These are phyloP conservation scores for Leucaena leucocephala DNA, from an alignment of 306 rosid species.

Conservation along the genomic window DNA sequence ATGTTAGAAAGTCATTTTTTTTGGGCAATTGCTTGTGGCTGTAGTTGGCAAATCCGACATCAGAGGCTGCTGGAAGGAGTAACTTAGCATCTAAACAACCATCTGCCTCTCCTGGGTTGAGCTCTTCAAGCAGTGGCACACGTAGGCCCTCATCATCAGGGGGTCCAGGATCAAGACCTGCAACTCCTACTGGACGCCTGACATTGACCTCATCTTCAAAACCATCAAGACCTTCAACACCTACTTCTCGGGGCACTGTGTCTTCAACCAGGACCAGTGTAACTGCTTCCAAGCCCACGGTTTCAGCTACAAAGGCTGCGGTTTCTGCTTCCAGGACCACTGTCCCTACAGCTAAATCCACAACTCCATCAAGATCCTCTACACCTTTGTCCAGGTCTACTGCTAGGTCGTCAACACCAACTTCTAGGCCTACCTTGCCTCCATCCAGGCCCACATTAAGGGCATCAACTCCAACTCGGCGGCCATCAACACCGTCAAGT, in stretches of 20 bases:
- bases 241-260: slow-evolving; percentile 73
- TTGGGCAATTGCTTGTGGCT: slow-evolving; percentile 43
- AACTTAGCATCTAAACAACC: slow-evolving; percentile 66
- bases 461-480: slow-evolving; percentile 87
- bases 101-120: slow-evolving; percentile 72
- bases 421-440: slow-evolving; percentile 75
- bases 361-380: slow-evolving; percentile 74
- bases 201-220: slow-evolving; percentile 61
- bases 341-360: slow-evolving; percentile 55
- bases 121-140: slow-evolving; percentile 66
- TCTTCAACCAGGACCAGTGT: slow-evolving; percentile 53
- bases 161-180: slow-evolving; percentile 85
- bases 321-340: slow-evolving; percentile 48
- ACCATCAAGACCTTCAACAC: slow-evolving; percentile 86
- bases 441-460: slow-evolving; percentile 70
- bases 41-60: slow-evolving; percentile 77
- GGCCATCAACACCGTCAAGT: slow-evolving; percentile 70
- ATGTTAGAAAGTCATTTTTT: slow-evolving; percentile 31
- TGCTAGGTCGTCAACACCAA: slow-evolving; percentile 85
- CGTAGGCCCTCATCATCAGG: slow-evolving; percentile 83
- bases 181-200: slow-evolving; percentile 84
- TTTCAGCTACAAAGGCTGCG: slow-evolving; percentile 44
- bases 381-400: slow-evolving; percentile 74
- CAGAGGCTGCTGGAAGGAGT: slow-evolving; percentile 64
- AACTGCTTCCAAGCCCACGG: slow-evolving; percentile 54